Base-by-base conservation (phyloP, 169 alveolate species). In the Plasmodium knowlesi region DNA sequence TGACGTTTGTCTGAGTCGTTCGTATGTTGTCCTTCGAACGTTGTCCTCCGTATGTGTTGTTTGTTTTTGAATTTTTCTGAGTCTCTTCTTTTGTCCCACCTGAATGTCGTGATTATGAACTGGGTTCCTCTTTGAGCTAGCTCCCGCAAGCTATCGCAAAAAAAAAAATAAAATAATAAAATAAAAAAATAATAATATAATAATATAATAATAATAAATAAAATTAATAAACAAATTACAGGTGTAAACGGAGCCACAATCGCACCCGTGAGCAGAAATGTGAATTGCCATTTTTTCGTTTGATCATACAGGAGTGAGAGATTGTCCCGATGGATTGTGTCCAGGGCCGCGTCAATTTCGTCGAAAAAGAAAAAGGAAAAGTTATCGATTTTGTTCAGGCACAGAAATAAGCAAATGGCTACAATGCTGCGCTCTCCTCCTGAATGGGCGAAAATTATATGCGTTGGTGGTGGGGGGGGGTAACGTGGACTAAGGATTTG, bases 381-480 rank as follows among this genome's bases (percentile, higher is more conserved):
- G 50, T 88, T 88, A 72, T 88, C 94, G 46, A 88, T 88, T 88
- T 88, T 88, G 82, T 88, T 88, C 72, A 88, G 46, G 50, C 94
- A 88, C 10, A 88, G 72, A 46, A 88, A 88, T 57, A 88, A 25
- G 46, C 94, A 88, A 43, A 88, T 88, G 32, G 94, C 86, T 19
- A 88, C 94, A 67, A 88, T 88, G 50, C 94, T 88, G 61, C 94
- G 81, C 81, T 88, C 94, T 54, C 94, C 94, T 39, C 94, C 94
- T 88, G 73, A 88, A 43, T 57, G 76, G 76, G 76, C 0, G 5
- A 67, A 53, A 86, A 74, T 30, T n/a, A n/a, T n/a, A n/a, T n/a
- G n/a, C n/a, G n/a, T n/a, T n/a, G n/a, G n/a, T n/a, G n/a, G n/a
- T n/a, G n/a, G 61, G 57, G 25, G 43, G 22, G 34, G 28, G 19